Conservation (phyloP, 495 filamentous ascomycete genomes). For the Emericellopsis terricola region DNA sequence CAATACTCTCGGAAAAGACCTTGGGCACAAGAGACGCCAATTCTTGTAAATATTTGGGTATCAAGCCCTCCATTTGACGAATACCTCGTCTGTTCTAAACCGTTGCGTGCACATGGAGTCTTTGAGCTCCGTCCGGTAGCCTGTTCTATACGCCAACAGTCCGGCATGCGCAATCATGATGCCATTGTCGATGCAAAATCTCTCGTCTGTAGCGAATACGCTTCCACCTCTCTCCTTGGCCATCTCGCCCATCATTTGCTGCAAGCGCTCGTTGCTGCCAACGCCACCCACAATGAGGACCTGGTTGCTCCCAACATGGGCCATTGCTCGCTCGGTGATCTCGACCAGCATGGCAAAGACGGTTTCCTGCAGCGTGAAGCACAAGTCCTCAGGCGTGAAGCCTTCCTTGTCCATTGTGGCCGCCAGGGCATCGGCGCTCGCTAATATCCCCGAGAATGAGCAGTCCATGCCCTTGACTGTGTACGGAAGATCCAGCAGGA, state of each 20-base stretch:
- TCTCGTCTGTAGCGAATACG: conserved; percentile 88
- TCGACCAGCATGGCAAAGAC: conserved; percentile 94
- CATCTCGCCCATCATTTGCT: conserved; percentile 98
- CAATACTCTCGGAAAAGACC: too few relatives aligned
- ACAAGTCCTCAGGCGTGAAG: conserved; percentile 71
- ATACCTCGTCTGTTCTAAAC: conserved; percentile 88
- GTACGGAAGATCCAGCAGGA: conserved; percentile 78
- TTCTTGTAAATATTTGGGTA: too few relatives aligned
- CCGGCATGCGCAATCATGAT: conserved; percentile 99
- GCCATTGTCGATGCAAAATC: conserved; percentile 97
- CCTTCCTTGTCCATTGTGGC: conserved; percentile 24
- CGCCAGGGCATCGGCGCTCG: conserved; percentile 61
- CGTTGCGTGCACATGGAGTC: conserved; percentile 85
- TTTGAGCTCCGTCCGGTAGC: conserved; percentile 55
- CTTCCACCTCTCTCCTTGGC: conserved; percentile 75
- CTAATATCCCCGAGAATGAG: conserved; percentile 82
- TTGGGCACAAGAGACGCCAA: too few relatives aligned
- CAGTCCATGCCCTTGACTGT: conserved; percentile 98
- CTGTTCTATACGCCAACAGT: conserved; percentile 62
- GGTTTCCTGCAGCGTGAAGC: conserved; percentile 90
- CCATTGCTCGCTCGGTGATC: conserved; percentile 97
- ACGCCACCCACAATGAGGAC: conserved; percentile 96
- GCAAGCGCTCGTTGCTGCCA: conserved; percentile 87
- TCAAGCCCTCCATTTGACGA: conserved; percentile 78
- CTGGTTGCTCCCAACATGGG: conserved; percentile 78